Percentiles rank a stretch among this genome's conserved stretches.
These are phyloP conservation scores for Amaranthus tricolor DNA, from an alignment of 179 eudicot species.

Conservation along the genomic window DNA sequence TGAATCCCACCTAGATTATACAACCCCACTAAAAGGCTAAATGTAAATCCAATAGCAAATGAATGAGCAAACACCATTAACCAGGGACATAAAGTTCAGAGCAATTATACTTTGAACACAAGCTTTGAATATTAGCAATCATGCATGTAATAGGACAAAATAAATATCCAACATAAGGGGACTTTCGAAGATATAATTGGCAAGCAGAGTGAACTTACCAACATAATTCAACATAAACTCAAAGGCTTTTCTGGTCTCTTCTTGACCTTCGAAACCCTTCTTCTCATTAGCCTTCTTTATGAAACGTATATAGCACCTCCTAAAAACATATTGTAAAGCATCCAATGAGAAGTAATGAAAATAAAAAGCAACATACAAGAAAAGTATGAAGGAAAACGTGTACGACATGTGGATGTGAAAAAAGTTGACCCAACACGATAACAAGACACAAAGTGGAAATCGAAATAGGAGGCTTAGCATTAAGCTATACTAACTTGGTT, in stretches of 20 bases:
- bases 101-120: too few relatives aligned
- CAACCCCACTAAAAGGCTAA: too few relatives aligned
- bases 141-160: background rate
- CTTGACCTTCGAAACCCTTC: slow-evolving; percentile 90
- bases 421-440: too few relatives aligned
- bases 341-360: slow-evolving; percentile 4
- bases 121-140: too few relatives aligned
- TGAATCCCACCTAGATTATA: too few relatives aligned
- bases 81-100: too few relatives aligned
- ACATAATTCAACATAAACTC: slow-evolving; percentile 96
- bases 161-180: background rate
- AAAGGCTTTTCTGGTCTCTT: slow-evolving; percentile 96
- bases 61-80: too few relatives aligned
- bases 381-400: slow-evolving; percentile 2
- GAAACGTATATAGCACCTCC: slow-evolving; percentile 94
- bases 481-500: too few relatives aligned
- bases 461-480: too few relatives aligned
- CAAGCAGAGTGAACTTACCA: slow-evolving; percentile 46
- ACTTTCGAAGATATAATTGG: background rate
- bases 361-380: background rate
- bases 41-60: too few relatives aligned
- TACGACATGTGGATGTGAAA: background rate
- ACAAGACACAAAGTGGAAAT: too few relatives aligned
- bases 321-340: slow-evolving; percentile 32
- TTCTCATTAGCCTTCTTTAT: slow-evolving; percentile 88